Evolutionary conservation across 352 stramenopile species (phyloP).

Genomic region (Aphanomyces euteiches): DNA sequence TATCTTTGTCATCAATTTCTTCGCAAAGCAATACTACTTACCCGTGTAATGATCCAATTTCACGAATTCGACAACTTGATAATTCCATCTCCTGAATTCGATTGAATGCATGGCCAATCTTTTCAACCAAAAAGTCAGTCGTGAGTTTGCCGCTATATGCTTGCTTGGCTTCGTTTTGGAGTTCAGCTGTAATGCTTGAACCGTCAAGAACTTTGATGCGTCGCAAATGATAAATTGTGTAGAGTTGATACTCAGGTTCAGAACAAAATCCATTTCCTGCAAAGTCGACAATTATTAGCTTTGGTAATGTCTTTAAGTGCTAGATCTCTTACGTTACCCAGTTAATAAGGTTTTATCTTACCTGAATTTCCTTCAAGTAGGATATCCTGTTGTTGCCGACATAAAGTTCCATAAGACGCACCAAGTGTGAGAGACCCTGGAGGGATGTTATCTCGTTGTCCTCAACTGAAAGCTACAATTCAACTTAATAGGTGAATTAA

Average conservation of each 20-base stretch:
- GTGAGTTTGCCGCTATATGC: constrained; percentile 86
- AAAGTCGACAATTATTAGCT: constrained; percentile 84
- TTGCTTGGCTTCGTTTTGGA: constrained; percentile 78
- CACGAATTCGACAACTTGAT: constrained; percentile 67
- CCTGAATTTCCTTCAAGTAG: constrained; percentile 46
- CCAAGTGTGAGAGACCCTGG: constrained; percentile 47
- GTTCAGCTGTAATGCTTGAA: constrained; percentile 61
- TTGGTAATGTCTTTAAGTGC: constrained; percentile 71
- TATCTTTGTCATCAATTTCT: constrained; percentile 18
- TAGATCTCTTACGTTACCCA: constrained; percentile 38
- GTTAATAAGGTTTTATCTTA: not conserved
- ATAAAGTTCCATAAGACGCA: constrained; percentile 85
- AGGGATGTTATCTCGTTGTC: constrained; percentile 80
- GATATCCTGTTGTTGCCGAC: constrained; percentile 81
- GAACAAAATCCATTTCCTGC: constrained; percentile 72
- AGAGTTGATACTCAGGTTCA: constrained; percentile 66
- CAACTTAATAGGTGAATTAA: not conserved
- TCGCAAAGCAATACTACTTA: constrained; percentile 16
- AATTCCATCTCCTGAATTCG: constrained; percentile 69
- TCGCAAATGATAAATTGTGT: constrained; percentile 73
- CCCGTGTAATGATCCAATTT: constrained; percentile 47
- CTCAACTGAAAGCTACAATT: constrained; percentile 67
- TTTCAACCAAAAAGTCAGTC: constrained; percentile 78
- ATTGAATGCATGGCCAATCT: constrained; percentile 56
- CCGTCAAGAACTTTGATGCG: constrained; percentile 82